These are phyloP conservation scores for Senna tora DNA, from an alignment of 306 rosid genomes.

Conservation along the genomic window DNA sequence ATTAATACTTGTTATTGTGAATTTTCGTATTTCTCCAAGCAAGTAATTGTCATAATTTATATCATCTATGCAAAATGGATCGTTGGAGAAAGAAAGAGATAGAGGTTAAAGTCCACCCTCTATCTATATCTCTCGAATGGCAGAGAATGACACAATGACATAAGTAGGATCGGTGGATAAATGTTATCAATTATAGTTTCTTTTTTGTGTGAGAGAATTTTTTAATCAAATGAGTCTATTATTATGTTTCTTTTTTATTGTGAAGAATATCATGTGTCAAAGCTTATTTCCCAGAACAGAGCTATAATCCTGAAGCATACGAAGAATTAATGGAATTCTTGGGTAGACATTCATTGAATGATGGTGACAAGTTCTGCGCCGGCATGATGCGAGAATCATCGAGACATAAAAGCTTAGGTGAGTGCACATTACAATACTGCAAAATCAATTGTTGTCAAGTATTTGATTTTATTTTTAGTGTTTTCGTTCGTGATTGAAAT, in stretches of 20 bases:
- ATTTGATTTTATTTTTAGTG: conserved; percentile 17
- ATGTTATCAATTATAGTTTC: not conserved
- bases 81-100: too few species aligned
- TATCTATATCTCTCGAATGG: too few species aligned
- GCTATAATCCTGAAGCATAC: conserved; percentile 87
- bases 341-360: conserved; percentile 67
- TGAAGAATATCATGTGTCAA: conserved; percentile 27
- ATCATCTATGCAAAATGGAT: too few species aligned
- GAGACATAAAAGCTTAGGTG: conserved; percentile 82
- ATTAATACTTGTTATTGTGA: not conserved
- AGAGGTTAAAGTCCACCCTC: too few species aligned
- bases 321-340: conserved; percentile 80
- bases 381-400: conserved; percentile 86
- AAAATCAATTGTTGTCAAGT: conserved; percentile 21
- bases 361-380: conserved; percentile 89
- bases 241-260: not conserved
- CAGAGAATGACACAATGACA: too few species aligned
- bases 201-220: not conserved
- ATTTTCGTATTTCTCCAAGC: not conserved
- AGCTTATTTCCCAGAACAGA: conserved; percentile 54
- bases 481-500: conserved; percentile 37
- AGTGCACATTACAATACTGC: not conserved
- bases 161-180: too few species aligned
- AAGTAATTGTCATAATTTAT: conserved; percentile 2
- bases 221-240: not conserved